A percentile compares a stretch with the other conserved stretches of the same genome.
Conservation (phyloP, 2,329 filamentous ascomycete genomes). For the Alternaria angustiovoidea region DNA sequence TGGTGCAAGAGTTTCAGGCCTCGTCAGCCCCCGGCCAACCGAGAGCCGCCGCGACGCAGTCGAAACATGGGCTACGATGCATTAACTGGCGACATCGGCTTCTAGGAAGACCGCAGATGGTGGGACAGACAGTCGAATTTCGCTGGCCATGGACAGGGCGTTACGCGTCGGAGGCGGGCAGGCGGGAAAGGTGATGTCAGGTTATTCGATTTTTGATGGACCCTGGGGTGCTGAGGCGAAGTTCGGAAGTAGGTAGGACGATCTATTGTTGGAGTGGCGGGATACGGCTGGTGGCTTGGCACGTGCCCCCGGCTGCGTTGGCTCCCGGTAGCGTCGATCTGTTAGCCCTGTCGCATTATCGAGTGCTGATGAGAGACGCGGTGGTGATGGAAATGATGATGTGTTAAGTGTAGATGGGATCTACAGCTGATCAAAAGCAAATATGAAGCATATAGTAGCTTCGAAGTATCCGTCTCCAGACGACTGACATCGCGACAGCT, state of each 20-base stretch:
- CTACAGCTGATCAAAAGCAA: slow-evolving; percentile 1
- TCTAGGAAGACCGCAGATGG: slow-evolving; percentile 5
- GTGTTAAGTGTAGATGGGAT: not conserved
- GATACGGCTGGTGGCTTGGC: slow-evolving; percentile 8
- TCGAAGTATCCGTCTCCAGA: not conserved
- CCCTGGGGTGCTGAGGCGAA: slow-evolving; percentile 9
- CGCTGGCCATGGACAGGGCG: not conserved
- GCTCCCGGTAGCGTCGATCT: slow-evolving; percentile 18
- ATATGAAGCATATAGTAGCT: not conserved
- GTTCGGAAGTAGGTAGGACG: not conserved
- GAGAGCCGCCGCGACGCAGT: slow-evolving; percentile 31
- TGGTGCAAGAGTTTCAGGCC: slow-evolving; percentile 41
- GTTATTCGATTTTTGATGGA: slow-evolving; percentile 9
- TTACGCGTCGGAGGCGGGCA: slow-evolving; percentile 10
- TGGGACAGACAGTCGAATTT: not conserved
- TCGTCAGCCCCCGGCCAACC: slow-evolving; percentile 40
- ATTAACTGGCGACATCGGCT: slow-evolving; percentile 5
- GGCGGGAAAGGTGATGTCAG: slow-evolving; percentile 19
- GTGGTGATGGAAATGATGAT: not conserved
- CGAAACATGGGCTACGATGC: slow-evolving; percentile 34
- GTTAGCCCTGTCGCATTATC: slow-evolving; percentile 2
- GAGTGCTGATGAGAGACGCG: not conserved
- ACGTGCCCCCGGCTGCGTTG: slow-evolving; percentile 10
- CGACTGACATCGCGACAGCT: not conserved
- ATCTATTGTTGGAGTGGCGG: slow-evolving; percentile 32